Conservation (phyloP, 208 protist species). For the Leishmania arabica region DNA sequence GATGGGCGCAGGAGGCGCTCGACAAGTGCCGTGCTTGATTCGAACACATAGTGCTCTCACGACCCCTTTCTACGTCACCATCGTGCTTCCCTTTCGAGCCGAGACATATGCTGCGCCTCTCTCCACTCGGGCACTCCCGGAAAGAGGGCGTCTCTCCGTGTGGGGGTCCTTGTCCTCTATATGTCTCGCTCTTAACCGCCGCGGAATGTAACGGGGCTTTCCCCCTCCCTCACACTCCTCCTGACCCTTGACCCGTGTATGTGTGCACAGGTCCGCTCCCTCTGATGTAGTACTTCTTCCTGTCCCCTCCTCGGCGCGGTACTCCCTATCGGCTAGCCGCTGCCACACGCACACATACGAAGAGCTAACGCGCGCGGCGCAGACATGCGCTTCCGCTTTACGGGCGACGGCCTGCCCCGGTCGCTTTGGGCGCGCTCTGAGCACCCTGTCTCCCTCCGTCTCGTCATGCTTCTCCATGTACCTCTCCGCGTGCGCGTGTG, state of each 20-base stretch:
- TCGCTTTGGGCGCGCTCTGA: not conserved
- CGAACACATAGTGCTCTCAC: not conserved
- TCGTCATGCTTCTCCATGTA: not conserved
- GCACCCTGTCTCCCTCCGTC: no score
- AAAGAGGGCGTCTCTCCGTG: not conserved
- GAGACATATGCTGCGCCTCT: not conserved
- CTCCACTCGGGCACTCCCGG: not conserved
- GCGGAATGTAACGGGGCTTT: not conserved
- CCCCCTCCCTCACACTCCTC: not conserved
- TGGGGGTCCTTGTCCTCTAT: not conserved
- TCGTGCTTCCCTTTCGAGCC: not conserved
- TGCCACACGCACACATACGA: not conserved
- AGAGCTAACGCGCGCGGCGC: not conserved
- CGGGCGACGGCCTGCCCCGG: not conserved
- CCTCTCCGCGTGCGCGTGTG: not conserved
- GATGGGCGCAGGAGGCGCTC: conserved; percentile 17
- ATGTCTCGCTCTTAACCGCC: not conserved
- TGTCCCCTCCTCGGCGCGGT: not conserved
- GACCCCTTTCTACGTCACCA: not conserved
- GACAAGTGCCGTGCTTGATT: not conserved
- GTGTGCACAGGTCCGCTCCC: not conserved
- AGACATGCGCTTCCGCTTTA: not conserved
- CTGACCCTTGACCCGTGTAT: not conserved
- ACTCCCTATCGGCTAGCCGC: no score
- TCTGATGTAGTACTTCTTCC: not conserved